Evolutionary conservation across 768 basidiomycete species (phyloP), one percentile per base, ranked within the genome.

Genomic region (Paxillus rubicundulus): DNA sequence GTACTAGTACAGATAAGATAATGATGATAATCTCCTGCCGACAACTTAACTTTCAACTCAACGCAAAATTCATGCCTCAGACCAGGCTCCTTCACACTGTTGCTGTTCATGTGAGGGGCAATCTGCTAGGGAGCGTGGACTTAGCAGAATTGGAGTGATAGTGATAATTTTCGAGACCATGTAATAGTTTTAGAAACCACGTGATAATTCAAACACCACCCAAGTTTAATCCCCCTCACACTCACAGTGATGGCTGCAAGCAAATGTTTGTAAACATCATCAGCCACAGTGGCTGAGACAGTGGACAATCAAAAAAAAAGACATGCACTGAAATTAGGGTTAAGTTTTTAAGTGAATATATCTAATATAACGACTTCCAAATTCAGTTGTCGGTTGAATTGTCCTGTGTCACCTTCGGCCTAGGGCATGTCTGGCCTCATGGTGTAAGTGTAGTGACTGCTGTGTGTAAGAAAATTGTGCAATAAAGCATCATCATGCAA

Each of bases 201-300:
- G 34, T 47, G 46, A 21, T 37, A 42, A 17, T 45, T 52, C 21
- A 37, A 52, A 49, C 37, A 14, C 36, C 9, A 33, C 43, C 42
- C 44, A 52, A 52, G 27, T 41, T 52, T 52, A 40, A 21, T 45
- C 30, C 44, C 44, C 24, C 17, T 30, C 51, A 47, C 51, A 36
- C 51, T 47, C 38, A 32, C 52, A 40, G 34, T 17, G 36, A 34
- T 39, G 38, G 48, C 48, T 49, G 48, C 37, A 39, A 41, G 18
- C 47, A 34, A 47, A 47, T 10, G 41, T 9, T 24, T 24, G 24
- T 24, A 24, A 24, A 24, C 24, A 24, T 24, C 17, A 9, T 38
- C 45, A 47, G 45, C 37, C 52, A 53, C 45, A 47, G 45, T 20
- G 10, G 45, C 50, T 33, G 34, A 12, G 34, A 18, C 49, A 13